Conservation (phyloP, 2,329 filamentous ascomycete genomes). For the Venturia carpophila region DNA sequence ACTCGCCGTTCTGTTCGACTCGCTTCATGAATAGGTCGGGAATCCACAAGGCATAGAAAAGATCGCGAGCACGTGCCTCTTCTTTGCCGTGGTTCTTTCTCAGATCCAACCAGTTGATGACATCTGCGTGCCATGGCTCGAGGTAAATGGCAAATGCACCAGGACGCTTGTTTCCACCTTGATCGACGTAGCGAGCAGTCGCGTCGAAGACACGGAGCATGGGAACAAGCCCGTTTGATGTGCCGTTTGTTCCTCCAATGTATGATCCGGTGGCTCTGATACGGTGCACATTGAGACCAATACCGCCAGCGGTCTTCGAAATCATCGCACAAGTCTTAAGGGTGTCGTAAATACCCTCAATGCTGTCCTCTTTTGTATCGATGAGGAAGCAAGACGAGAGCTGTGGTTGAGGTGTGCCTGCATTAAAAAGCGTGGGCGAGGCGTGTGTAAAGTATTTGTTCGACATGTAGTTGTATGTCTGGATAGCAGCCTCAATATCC, state of each 20-base stretch:
- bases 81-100: conserved; percentile 99
- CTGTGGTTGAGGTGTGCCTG: conserved; percentile 88
- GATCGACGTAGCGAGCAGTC: conserved; percentile 96
- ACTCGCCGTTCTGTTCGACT: conserved; percentile 90
- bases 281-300: conserved; percentile 91
- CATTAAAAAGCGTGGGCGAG: conserved; percentile 96
- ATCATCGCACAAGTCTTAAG: conserved; percentile 99
- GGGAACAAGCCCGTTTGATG: conserved; percentile 92
- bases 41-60: conserved; percentile 98
- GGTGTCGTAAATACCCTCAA: conserved; percentile 98
- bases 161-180: conserved; percentile 98
- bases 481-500: conserved; percentile 85
- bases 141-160: conserved; percentile 98
- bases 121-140: conserved; percentile 97
- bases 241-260: conserved; percentile 95
- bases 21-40: conserved; percentile 99
- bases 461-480: conserved; percentile 99
- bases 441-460: conserved; percentile 98
- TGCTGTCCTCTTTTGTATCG: conserved; percentile 99
- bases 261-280: conserved; percentile 97
- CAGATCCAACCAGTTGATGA: conserved; percentile 94
- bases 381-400: conserved; percentile 97
- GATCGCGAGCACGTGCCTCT: conserved; percentile 89
- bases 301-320: conserved; percentile 98
- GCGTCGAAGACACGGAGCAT: conserved; percentile 99